Base-by-base conservation (phyloP, 108 stramenopile species). In the Cyclotella cryptica region DNA sequence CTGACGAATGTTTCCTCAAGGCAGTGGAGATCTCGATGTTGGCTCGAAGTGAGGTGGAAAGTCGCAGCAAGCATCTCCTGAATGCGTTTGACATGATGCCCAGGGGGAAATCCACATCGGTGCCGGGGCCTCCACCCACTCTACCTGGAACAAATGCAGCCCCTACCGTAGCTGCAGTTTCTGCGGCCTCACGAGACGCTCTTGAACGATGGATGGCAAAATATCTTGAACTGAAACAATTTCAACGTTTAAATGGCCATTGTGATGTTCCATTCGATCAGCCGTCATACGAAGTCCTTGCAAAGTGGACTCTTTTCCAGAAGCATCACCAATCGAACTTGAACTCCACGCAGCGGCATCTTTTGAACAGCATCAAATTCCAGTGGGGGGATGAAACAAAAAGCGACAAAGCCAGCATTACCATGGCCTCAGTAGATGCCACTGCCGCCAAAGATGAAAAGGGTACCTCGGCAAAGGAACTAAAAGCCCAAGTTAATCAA, bases 1-100 rank as follows among this genome's bases (percentile, higher is more conserved):
- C 80, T 27, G 80, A 81, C 46, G 74, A 70, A 44, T 81, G 80
- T 55, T 81, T 81, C 62, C 52, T 69, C 51, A 69, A 57, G 59
- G 80, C 80, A 0, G 35, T 81, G 15, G 80, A 81, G 58, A 45
- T 81, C 18, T 30, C 68, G 28, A 54, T 74, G 51, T 46, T 81
- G 54, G 80, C 80, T 19, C 69, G 63, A 11, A 18, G 29, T 35
- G 72, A 81, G 63, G 80, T 81, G 49, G 67, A 74, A n/a, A 64
- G 30, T 35, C 74, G 68, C 0, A 81, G 80, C 28, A 42, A 58
- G 22, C 73, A 81, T 60, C 72, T 81, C 15, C 45, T 66, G 13
- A 70, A 68, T 43, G 80, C 80, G 0, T 74, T 81, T 64, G 67
- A 81, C 30, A 40, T 75, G 24, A 73, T 74, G 62, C 29, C 46